Conservation (phyloP, 352 stramenopile species). For the Globisporangium apiculatum region DNA sequence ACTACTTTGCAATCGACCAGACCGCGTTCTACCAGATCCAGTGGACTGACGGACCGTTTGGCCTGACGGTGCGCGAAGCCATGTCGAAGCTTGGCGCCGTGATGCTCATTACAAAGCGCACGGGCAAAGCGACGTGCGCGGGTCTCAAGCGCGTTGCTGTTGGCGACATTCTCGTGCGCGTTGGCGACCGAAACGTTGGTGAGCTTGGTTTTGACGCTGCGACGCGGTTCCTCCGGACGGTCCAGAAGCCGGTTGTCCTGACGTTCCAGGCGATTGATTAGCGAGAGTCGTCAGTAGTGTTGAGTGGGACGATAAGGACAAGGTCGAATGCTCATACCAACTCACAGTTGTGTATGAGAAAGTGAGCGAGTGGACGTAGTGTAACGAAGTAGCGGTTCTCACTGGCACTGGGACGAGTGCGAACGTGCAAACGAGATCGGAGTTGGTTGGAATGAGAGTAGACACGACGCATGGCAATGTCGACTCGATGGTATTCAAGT, state of each 20-base stretch:
- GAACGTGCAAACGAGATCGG: too few species aligned
- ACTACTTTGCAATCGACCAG: slow-evolving; percentile 59
- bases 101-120: slow-evolving; percentile 77
- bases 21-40: slow-evolving; percentile 72
- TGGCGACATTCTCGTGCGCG: slow-evolving; percentile 69
- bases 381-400: too few species aligned
- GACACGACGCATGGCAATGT: too few species aligned
- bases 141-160: slow-evolving; percentile 66
- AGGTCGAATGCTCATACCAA: too few species aligned
- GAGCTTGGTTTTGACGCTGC: slow-evolving; percentile 69
- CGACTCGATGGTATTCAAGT: too few species aligned
- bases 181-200: slow-evolving; percentile 62
- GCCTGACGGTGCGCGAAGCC: slow-evolving; percentile 72
- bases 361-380: too few species aligned
- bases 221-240: slow-evolving; percentile 63
- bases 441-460: too few species aligned
- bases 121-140: slow-evolving; percentile 66
- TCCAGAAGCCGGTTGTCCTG: slow-evolving; percentile 66
- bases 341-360: too few species aligned
- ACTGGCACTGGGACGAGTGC: too few species aligned
- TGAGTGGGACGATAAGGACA: too few species aligned
- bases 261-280: slow-evolving; percentile 78
- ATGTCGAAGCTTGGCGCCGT: slow-evolving; percentile 57
- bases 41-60: slow-evolving; percentile 78
- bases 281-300: background rate